A percentile compares a stretch with the other conserved stretches of the same genome.
phyloP scores from a whole-genome alignment of 257 asterid genomes.

The Nemophila menziesii region DNA sequence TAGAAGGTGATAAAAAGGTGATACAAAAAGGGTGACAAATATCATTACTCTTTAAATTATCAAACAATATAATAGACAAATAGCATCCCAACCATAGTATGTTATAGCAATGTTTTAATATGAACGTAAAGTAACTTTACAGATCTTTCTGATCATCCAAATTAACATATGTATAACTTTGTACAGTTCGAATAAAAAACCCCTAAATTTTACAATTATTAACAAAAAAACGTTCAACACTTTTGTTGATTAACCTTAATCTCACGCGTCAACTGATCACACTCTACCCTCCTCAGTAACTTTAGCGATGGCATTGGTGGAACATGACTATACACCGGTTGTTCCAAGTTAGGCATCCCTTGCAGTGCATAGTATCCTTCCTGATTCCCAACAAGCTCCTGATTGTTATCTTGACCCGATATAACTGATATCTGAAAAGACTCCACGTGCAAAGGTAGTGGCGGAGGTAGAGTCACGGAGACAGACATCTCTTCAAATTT shows the following conservation, averaged over 20 bases:
- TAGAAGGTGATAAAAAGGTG: too few relatives aligned
- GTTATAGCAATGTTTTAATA: too few relatives aligned
- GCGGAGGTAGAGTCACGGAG: slow-evolving; percentile 24
- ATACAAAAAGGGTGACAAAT: too few relatives aligned
- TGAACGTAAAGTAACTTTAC: too few relatives aligned
- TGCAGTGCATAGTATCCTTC: slow-evolving; percentile 18
- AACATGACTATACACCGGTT: slow-evolving; percentile 31
- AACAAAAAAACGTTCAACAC: slow-evolving; percentile 8
- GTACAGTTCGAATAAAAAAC: neutral
- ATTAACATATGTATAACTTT: neutral
- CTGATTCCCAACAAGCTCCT: slow-evolving; percentile 21
- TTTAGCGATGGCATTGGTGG: slow-evolving; percentile 28
- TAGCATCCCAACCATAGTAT: too few relatives aligned
- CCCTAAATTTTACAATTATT: neutral
- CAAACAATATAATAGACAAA: too few relatives aligned
- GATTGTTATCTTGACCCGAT: slow-evolving; percentile 2
- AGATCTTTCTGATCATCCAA: neutral
- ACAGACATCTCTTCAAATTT: slow-evolving; percentile 25
- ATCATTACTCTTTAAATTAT: too few relatives aligned
- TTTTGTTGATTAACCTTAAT: slow-evolving; percentile 21
- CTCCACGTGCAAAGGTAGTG: slow-evolving; percentile 24
- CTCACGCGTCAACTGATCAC: slow-evolving; percentile 11
- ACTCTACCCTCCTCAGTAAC: slow-evolving; percentile 14
- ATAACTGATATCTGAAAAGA: slow-evolving; percentile 43
- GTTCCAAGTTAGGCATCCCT: slow-evolving; percentile 27